Conservation (phyloP, 176 grass and related monocot species). For the Alloteropsis semialata region DNA sequence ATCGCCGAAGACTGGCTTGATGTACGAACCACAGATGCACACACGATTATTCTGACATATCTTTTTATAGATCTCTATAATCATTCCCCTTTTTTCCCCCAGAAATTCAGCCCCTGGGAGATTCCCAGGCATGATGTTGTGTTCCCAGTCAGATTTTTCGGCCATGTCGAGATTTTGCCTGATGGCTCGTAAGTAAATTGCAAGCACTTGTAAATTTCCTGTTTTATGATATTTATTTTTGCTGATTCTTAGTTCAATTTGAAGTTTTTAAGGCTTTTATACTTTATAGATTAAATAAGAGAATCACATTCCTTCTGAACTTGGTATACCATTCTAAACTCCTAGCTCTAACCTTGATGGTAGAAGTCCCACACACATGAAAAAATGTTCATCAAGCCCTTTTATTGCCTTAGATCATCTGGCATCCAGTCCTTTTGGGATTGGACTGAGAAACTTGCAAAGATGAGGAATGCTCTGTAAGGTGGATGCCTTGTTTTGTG, state of each 20-base stretch:
- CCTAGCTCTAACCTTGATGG: neutral
- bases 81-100: conserved; percentile 28
- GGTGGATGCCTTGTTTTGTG: neutral
- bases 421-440: neutral
- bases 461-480: conserved; percentile 11
- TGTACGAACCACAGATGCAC: conserved; percentile 40
- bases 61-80: neutral
- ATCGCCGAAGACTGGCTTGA: conserved; percentile 96
- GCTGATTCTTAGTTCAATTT: conserved; percentile 13
- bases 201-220: conserved; percentile 5
- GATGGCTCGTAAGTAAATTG: conserved; percentile 72
- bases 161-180: conserved; percentile 77
- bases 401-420: neutral
- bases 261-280: neutral
- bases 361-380: neutral
- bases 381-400: neutral
- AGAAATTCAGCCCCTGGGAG: conserved; percentile 99
- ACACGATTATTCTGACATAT: conserved; percentile 7
- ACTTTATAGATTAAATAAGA: neutral
- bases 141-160: conserved; percentile 90
- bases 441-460: neutral
- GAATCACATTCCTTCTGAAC: neutral
- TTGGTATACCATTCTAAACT: conserved; percentile 2
- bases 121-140: conserved; percentile 90
- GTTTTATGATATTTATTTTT: neutral